Evolutionary conservation across 78 protist genomes (phyloP).

Genomic region (Speleostelium caveatum): DNA sequence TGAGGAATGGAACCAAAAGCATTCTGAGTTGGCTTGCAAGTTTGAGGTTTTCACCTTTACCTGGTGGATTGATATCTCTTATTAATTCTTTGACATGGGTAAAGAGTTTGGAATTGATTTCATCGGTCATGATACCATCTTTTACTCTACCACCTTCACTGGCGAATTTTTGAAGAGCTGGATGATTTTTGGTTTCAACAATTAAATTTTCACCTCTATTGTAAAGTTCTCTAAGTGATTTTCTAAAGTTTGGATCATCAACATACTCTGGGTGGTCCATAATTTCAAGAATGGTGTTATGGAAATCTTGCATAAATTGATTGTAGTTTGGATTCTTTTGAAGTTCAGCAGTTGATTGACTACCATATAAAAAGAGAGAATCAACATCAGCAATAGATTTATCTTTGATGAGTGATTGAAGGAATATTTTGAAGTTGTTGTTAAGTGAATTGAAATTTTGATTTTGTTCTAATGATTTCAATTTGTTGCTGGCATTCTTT

Average conservation of each 20-base stretch:
- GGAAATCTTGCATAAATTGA: conserved; percentile 19
- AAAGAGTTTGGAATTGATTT: conserved; percentile 35
- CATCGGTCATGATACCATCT: conserved; percentile 56
- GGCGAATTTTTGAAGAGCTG: conserved; percentile 57
- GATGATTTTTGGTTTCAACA: conserved; percentile 16
- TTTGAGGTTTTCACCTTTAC: not conserved
- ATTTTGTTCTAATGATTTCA: not conserved
- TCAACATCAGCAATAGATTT: conserved; percentile 47
- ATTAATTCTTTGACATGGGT: conserved; percentile 20
- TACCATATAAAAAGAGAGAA: conserved; percentile 30
- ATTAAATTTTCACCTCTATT: conserved; percentile 16
- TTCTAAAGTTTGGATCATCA: conserved; percentile 69
- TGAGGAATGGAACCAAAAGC: conserved; percentile 66
- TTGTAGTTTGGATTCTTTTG: conserved; percentile 31
- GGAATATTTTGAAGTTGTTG: not conserved
- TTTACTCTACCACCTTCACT: conserved; percentile 24
- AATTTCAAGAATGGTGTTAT: conserved; percentile 16
- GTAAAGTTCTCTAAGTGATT: conserved; percentile 48
- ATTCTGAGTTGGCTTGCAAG: conserved; percentile 37
- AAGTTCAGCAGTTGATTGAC: conserved; percentile 3
- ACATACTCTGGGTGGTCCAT: conserved; percentile 46
- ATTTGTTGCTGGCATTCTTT: conserved; percentile 1
- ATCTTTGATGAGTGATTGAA: conserved; percentile 54
- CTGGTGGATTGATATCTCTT: conserved; percentile 11
- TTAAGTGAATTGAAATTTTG: not conserved